These are phyloP conservation scores for Penicillium waksmanii DNA, from an alignment of 495 filamentous ascomycete species.

Conservation along the genomic window DNA sequence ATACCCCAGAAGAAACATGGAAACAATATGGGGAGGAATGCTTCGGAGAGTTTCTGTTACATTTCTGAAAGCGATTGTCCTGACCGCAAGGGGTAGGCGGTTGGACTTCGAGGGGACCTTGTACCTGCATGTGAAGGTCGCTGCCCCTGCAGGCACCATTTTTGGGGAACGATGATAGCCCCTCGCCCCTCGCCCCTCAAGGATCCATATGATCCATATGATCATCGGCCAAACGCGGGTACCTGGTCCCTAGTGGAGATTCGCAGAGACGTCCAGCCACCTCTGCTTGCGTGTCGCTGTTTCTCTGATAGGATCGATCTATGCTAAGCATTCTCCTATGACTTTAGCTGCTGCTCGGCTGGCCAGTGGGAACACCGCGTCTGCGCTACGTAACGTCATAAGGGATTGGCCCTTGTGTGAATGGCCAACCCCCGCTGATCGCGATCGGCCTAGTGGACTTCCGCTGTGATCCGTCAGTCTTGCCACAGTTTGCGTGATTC, in stretches of 20 bases:
- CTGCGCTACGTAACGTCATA: slow-evolving; percentile 27
- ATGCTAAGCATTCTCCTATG: slow-evolving; percentile 34
- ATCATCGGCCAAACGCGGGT: slow-evolving; percentile 11
- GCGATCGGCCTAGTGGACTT: slow-evolving; percentile 24
- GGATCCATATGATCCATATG: not conserved
- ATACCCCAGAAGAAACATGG: not conserved
- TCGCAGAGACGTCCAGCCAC: slow-evolving; percentile 26
- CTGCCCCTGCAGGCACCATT: slow-evolving; percentile 5
- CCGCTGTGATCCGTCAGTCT: slow-evolving; percentile 11
- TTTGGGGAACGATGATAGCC: slow-evolving; percentile 3
- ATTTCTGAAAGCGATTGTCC: slow-evolving; percentile 16
- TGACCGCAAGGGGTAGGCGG: slow-evolving; percentile 11
- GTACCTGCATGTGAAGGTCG: slow-evolving; percentile 21
- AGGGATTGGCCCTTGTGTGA: slow-evolving; percentile 13
- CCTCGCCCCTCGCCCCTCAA: not conserved
- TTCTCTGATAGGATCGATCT: slow-evolving; percentile 20
- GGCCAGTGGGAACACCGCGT: slow-evolving; percentile 18
- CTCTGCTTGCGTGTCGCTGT: slow-evolving; percentile 28
- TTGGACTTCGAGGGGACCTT: not conserved
- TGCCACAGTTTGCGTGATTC: slow-evolving; percentile 33
- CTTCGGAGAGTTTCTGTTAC: slow-evolving; percentile 16
- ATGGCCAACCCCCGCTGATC: slow-evolving; percentile 14
- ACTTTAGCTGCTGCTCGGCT: slow-evolving; percentile 8
- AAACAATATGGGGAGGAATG: slow-evolving; percentile 20
- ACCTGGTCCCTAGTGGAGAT: slow-evolving; percentile 17